Evolutionary conservation across 306 rosid genomes (phyloP), one percentile per base, ranked within the genome.

Genomic region (Vigna radiata): DNA sequence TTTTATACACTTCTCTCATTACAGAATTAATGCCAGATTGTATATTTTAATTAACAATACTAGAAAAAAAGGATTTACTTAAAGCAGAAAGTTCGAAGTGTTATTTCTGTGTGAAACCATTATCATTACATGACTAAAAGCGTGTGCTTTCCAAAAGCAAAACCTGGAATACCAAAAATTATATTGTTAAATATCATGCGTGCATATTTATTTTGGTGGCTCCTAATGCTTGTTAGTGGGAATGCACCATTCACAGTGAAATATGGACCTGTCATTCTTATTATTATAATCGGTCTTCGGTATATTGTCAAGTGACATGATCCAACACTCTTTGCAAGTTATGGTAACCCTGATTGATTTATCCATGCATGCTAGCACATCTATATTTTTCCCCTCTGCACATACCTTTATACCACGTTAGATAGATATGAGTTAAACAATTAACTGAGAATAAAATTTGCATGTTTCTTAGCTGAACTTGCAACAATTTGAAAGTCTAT

Each of bases 341-440:
- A 60, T 44, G 43, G 7, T 58, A 16, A 56, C 21, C 7, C 37
- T 37, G 37, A 19, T 54, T 18, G 76, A 72, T 72, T 7, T 72
- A 41, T 36, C 65, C 76, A 72, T 72, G 77, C 70, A 64, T 61
- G 29, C 15, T 60, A 33, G n/a, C 18, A 33, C 1, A 62, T 33
- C n/a, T 1, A n/a, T 8, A 3, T 2, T 8, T 7, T 0, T 7
- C 9, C 21, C 47, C 39, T 33, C 8, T 2, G 6, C 27, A 17
- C 75, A 18, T 52, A 39, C 36, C 53, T 33, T 31, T 12, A 1
- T 15, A 21, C 53, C 23, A 37, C 52, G 39, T 41, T 6, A 37
- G 16, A 36, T 19, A 54, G 23, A 2, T 14, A 19, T 6, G 60
- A 12, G 25, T 41, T 21, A 21, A 23, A 56, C 39, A 39, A 6